phyloP scores from a whole-genome alignment of 495 filamentous ascomycete species.

The Podospora pseudopauciseta region DNA sequence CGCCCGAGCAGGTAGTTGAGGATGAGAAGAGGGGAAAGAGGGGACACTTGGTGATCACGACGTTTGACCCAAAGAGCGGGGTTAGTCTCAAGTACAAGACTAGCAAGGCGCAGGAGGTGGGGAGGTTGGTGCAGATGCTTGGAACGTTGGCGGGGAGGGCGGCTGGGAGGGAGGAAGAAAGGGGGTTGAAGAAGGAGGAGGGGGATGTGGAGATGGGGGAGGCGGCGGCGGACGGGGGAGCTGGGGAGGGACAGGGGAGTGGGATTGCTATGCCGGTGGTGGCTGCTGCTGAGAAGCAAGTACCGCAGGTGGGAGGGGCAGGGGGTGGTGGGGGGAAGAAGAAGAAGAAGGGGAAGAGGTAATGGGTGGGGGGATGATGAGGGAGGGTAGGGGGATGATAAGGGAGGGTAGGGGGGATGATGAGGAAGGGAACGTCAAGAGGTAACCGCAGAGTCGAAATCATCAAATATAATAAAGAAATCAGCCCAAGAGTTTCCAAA shows the following conservation, averaged over 20 bases:
- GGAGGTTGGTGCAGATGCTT: conserved; percentile 69
- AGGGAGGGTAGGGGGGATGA: neutral
- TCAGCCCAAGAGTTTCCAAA: no score
- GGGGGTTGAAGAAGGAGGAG: conserved; percentile 22
- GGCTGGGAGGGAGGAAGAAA: conserved; percentile 45
- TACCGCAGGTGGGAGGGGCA: conserved; percentile 12
- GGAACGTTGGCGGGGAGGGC: conserved; percentile 64
- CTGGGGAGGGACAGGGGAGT: neutral
- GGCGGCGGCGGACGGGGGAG: conserved; percentile 30
- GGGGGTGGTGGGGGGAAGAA: conserved; percentile 47
- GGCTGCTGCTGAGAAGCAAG: neutral
- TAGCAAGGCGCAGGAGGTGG: conserved; percentile 85
- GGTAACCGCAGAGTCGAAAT: no score
- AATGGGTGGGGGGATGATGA: conserved; percentile 2
- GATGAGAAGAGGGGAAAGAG: conserved; percentile 31
- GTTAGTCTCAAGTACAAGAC: conserved; percentile 86
- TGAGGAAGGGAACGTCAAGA: no score
- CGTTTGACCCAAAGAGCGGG: conserved; percentile 79
- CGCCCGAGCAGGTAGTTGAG: conserved; percentile 12
- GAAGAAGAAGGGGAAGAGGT: conserved; percentile 59
- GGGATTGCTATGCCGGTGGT: conserved; percentile 22
- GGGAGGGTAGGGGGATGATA: neutral
- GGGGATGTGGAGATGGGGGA: conserved; percentile 47
- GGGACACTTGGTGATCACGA: conserved; percentile 78
- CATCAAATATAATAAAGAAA: no score